Conservation (phyloP, 2,329 filamentous ascomycete species). For the Ophioceras dolichostomum region DNA sequence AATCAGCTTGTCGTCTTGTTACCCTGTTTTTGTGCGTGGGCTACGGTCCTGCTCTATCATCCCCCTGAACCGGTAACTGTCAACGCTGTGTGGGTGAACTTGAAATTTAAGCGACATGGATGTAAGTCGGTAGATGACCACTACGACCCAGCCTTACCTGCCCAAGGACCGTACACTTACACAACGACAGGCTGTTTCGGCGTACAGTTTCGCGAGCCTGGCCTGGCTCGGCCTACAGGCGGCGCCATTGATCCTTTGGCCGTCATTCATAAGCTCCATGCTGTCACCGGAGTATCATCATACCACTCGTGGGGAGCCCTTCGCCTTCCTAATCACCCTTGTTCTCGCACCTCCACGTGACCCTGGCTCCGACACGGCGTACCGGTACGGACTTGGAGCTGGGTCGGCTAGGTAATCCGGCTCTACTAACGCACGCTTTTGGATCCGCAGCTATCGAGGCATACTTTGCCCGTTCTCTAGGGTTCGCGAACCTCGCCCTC, state of each 20-base stretch:
- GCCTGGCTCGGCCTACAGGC: slow-evolving; percentile 38
- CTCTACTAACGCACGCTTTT: background rate
- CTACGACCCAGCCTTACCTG: too few relatives aligned
- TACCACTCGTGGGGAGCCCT: slow-evolving; percentile 15
- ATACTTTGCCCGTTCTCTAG: slow-evolving; percentile 63
- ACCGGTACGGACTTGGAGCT: too few relatives aligned
- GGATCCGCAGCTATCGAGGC: slow-evolving; percentile 52
- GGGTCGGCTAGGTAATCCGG: too few relatives aligned
- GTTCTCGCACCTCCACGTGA: too few relatives aligned
- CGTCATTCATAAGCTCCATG: slow-evolving; percentile 31
- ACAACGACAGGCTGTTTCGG: slow-evolving; percentile 28
- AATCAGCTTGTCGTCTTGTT: too few relatives aligned
- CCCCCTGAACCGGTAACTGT: too few relatives aligned
- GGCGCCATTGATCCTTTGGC: slow-evolving; percentile 32
- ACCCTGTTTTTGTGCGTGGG: too few relatives aligned
- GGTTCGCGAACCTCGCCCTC: slow-evolving; percentile 53
- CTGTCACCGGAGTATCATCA: slow-evolving; percentile 21
- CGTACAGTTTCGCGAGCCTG: slow-evolving; percentile 37
- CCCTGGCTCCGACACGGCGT: too few relatives aligned
- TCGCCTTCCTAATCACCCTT: background rate
- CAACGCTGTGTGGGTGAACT: too few relatives aligned
- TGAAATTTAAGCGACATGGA: too few relatives aligned
- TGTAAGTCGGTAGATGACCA: background rate
- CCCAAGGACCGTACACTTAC: too few relatives aligned
- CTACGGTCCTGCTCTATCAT: too few relatives aligned